Percentiles rank a stretch among this genome's conserved stretches.
Conservation (phyloP, 1,139 yeast species). For the Pichia sp. region DNA sequence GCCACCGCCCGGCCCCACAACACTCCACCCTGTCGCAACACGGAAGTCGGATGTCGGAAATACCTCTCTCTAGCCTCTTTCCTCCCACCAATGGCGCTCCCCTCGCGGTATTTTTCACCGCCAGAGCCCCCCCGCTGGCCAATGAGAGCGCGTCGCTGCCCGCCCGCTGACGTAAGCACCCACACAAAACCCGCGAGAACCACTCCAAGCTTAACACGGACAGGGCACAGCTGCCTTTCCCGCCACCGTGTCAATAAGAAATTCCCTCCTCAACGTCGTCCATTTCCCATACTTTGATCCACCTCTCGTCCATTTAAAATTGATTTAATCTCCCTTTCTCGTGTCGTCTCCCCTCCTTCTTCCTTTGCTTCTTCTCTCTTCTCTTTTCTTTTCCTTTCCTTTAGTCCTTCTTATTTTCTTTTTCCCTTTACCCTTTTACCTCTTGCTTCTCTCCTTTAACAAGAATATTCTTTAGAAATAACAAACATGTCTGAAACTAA, state of each 20-base stretch:
- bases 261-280: too few relatives aligned
- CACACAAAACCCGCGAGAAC: constrained; percentile 1
- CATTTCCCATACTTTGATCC: too few relatives aligned
- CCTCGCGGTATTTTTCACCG: constrained; percentile 3
- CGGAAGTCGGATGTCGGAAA: too few relatives aligned
- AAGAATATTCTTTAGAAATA: constrained; percentile 9
- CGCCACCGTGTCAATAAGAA: too few relatives aligned
- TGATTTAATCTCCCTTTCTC: constrained; percentile 1
- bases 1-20: too few relatives aligned
- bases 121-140: too few relatives aligned
- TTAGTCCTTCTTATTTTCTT: constrained; percentile 1
- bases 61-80: too few relatives aligned
- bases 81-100: too few relatives aligned
- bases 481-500: constrained; percentile 29
- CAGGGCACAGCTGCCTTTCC: too few relatives aligned
- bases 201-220: too few relatives aligned
- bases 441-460: constrained; percentile 6
- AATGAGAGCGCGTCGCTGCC: constrained; percentile 1
- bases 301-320: background rate
- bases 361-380: constrained; percentile 1
- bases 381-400: constrained; percentile 4
- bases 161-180: background rate
- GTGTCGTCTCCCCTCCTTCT: background rate
- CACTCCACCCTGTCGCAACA: too few relatives aligned
- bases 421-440: too few relatives aligned